Base-by-base conservation (phyloP, 1,284 basidiomycete genomes). In the Ceratobasidium sp. region DNA sequence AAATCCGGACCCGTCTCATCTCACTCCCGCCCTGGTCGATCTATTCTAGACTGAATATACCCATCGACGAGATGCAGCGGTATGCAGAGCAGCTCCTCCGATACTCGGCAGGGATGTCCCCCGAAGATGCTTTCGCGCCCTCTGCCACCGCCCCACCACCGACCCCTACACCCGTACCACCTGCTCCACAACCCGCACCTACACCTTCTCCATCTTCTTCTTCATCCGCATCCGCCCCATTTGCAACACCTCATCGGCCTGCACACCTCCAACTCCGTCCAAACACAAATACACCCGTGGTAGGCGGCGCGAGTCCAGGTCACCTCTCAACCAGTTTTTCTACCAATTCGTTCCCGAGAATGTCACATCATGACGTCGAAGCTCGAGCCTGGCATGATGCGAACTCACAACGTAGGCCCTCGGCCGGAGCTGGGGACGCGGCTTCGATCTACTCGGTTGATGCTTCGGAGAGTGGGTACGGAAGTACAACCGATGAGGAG, bases 11-110 rank as follows among this genome's bases (percentile, higher is more conserved):
- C 16, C 36, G 43, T 34, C 64, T 67, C 64, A 67, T 30, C 64
- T 67, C 64, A 67, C 48, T 3, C 18, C 64, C 64, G 23, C 26
- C 18, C 61, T 26, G 34, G 30, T 26, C 9, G 23, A 23, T 32
- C 23, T n/a, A 46, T 64, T n/a, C n/a, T 23, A 67, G 64, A 9
- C 85, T 99, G 60, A 91, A 92, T 78, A 94, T 99, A 76, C 90
- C 92, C 1, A 84, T 89, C 21, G 89, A 92, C 46, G 97, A 98
- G 82, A 94, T 98, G 91, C 95, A 98, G 80, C 87, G 89, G 71
- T 99, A 98, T 80, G 95, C 94, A 3, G 93, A 97, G 78, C 92
- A 96, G 77, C 86, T 99, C 41, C 79, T 88, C 53, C 80, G 82
- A n/a, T 86, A 86, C 75, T 83, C 78, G 9, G 64, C 64, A 12